phyloP scores from a whole-genome alignment of 2,329 filamentous ascomycete species.

The Fusarium sp. region DNA sequence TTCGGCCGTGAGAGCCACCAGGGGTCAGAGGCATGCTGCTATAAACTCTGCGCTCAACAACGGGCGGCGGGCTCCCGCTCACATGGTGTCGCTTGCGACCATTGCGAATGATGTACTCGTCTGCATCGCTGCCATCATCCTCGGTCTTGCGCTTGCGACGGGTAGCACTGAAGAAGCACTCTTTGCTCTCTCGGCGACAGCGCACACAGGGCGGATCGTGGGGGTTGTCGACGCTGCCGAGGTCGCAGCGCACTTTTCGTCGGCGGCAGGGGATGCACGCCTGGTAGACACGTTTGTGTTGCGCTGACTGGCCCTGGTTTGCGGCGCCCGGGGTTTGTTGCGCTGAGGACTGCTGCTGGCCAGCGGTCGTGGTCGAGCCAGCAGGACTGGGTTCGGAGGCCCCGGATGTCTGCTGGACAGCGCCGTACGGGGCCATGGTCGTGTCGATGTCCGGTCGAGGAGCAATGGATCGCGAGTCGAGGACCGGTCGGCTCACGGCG shows the following conservation, averaged over 20 bases:
- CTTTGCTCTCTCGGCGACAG: slow-evolving; percentile 94
- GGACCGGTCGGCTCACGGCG: slow-evolving; percentile 17
- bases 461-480: slow-evolving; percentile 15
- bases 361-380: slow-evolving; percentile 42
- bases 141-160: slow-evolving; percentile 89
- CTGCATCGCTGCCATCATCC: slow-evolving; percentile 67
- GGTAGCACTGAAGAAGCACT: slow-evolving; percentile 97
- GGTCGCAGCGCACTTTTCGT: slow-evolving; percentile 74
- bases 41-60: slow-evolving; percentile 62
- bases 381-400: slow-evolving; percentile 47
- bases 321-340: slow-evolving; percentile 38
- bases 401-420: slow-evolving; percentile 39
- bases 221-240: slow-evolving; percentile 89
- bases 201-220: slow-evolving; percentile 94
- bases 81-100: slow-evolving; percentile 77
- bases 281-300: slow-evolving; percentile 76
- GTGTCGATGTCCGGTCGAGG: slow-evolving; percentile 9
- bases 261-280: slow-evolving; percentile 75
- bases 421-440: slow-evolving; percentile 47
- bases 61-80: slow-evolving; percentile 62
- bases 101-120: slow-evolving; percentile 81
- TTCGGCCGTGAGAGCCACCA: slow-evolving; percentile 77
- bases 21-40: slow-evolving; percentile 72
- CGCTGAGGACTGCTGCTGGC: slow-evolving; percentile 37
- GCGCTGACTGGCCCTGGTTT: slow-evolving; percentile 45